Base-by-base conservation (phyloP, 805 yeast genomes). In the Metschnikowia reukaufii region DNA sequence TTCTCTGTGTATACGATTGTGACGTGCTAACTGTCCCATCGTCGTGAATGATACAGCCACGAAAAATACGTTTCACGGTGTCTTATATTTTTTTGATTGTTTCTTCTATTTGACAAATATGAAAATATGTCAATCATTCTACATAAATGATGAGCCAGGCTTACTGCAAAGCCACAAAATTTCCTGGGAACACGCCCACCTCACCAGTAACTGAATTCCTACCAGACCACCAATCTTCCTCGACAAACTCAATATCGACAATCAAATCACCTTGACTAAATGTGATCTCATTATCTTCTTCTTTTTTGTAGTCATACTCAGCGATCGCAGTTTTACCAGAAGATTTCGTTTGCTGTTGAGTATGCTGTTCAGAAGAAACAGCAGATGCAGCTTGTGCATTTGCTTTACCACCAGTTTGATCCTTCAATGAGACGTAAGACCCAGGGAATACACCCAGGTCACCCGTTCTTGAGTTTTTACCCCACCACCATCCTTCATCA, bases 201-300 rank as follows among this genome's bases (percentile, higher is more conserved):
- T 82, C 86, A 37, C 96, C 97, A 27, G 82, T 70, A 48, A 67
- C 76, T 19, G 63, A 47, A 57, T 84, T 76, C 51, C 80, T 82
- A 42, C 99, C 99, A 45, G 86, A 75, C 98, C 98, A 94, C 99
- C 99, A 94, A 63, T 88, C 96, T 38, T 88, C 96, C 58, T 90
- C 96, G 15, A 88, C 86, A 65, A 88, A 86, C 57, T 90, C 96
- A 52, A 94, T 86, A 49, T 89, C 86, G 16, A 81, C 72, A 52
- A 94, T 89, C 49, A 75, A 60, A 56, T 89, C 98, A 44, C 92
- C 95, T 62, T 88, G 96, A 19, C 73, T 78, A 65, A 94, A 94
- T 2, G 82, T 78, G 49, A 94, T 74, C 69, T 94, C 99, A 61
- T 91, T 94, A 54, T 86, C 96, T 68, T 94, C 99, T 21, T 84